Conservation (phyloP, 441 rosid genomes). For the Gossypium davidsonii region DNA sequence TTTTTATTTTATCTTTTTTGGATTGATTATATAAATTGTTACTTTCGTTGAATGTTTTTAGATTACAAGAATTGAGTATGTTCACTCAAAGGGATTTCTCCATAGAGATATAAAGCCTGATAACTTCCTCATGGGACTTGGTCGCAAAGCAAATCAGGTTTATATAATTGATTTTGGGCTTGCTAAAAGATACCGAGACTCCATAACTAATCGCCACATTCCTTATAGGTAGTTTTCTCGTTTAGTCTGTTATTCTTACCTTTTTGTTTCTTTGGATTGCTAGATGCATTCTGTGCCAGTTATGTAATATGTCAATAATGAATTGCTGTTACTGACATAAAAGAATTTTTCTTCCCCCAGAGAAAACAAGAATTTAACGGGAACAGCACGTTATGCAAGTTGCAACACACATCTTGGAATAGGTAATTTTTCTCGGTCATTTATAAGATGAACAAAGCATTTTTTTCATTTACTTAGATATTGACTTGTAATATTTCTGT, state of each 20-base stretch:
- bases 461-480: background rate
- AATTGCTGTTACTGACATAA: background rate
- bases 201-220: slow-evolving; percentile 63
- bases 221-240: slow-evolving; percentile 48
- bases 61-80: slow-evolving; percentile 83
- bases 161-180: slow-evolving; percentile 72
- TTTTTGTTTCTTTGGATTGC: background rate
- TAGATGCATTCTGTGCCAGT: background rate
- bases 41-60: slow-evolving; percentile 17
- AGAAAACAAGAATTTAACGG: slow-evolving; percentile 66
- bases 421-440: slow-evolving; percentile 27
- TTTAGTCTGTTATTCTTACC: background rate
- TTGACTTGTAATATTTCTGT: slow-evolving; percentile 3
- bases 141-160: slow-evolving; percentile 89
- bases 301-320: background rate
- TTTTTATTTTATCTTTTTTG: background rate
- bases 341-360: slow-evolving; percentile 24
- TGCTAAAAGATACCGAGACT: slow-evolving; percentile 68
- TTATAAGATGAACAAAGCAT: background rate
- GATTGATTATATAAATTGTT: background rate
- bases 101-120: slow-evolving; percentile 94
- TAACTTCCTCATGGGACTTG: slow-evolving; percentile 93
- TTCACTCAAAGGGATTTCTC: slow-evolving; percentile 82
- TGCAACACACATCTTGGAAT: slow-evolving; percentile 77
- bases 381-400: slow-evolving; percentile 78